Evolutionary conservation across 805 yeast genomes (phyloP).

Genomic region (Zygotorulaspora danielsina): DNA sequence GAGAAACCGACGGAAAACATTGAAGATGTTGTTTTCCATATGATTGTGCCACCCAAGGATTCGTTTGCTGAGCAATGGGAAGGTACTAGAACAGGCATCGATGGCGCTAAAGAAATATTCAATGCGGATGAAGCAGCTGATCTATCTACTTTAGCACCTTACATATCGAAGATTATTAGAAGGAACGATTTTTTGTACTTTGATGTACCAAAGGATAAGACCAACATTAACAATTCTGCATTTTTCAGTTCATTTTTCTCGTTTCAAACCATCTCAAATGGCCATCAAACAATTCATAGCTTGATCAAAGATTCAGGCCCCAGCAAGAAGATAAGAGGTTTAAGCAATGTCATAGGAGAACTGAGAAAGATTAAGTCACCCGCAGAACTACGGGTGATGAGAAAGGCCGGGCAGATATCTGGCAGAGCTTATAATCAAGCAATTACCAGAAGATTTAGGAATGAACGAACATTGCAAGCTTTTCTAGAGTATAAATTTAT

Average conservation of each 20-base stretch:
- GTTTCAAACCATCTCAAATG: slow-evolving; percentile 22
- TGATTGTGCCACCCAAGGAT: slow-evolving; percentile 84
- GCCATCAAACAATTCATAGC: slow-evolving; percentile 29
- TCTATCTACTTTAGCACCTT: slow-evolving; percentile 41
- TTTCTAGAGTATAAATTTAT: slow-evolving; percentile 78
- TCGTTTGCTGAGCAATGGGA: slow-evolving; percentile 86
- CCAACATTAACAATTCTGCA: slow-evolving; percentile 22
- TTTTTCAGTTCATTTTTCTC: slow-evolving; percentile 33
- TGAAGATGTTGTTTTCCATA: slow-evolving; percentile 58
- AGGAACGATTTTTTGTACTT: slow-evolving; percentile 51
- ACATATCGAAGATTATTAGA: slow-evolving; percentile 45
- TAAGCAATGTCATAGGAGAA: slow-evolving; percentile 25
- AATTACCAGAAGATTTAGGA: slow-evolving; percentile 56
- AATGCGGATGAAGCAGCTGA: slow-evolving; percentile 76
- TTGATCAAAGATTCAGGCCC: slow-evolving; percentile 25
- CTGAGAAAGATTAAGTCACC: slow-evolving; percentile 67
- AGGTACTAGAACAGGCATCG: slow-evolving; percentile 83
- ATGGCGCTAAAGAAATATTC: slow-evolving; percentile 76
- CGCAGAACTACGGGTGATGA: slow-evolving; percentile 73
- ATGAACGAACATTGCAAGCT: slow-evolving; percentile 76
- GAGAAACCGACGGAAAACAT: slow-evolving; percentile 55
- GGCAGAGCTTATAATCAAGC: slow-evolving; percentile 83
- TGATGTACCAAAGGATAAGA: slow-evolving; percentile 40
- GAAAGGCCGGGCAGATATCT: slow-evolving; percentile 76
- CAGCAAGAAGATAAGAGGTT: slow-evolving; percentile 35